Conservation (phyloP, 2,329 filamentous ascomycete genomes). For the Penicillium sp. region DNA sequence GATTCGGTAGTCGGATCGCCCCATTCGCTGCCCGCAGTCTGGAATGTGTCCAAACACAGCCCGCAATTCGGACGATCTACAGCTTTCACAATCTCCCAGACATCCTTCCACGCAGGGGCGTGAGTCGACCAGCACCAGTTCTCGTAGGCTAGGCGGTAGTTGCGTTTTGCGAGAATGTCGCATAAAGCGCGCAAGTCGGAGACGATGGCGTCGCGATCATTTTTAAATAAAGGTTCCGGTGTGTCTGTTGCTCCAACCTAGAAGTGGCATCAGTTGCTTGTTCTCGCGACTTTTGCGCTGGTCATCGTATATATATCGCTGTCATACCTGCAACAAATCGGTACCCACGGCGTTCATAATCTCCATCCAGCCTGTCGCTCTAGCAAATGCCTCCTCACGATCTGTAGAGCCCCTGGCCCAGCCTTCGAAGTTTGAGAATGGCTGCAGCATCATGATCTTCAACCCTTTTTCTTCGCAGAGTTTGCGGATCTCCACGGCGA, state of each 20-base stretch:
- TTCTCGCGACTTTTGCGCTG: fast-evolving
- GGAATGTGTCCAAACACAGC: constrained; percentile 69
- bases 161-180: constrained; percentile 51
- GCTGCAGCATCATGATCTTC: constrained; percentile 62
- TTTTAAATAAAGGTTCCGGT: constrained; percentile 44
- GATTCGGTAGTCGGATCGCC: constrained; percentile 59
- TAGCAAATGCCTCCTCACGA: constrained; percentile 53
- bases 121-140: constrained; percentile 75
- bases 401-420: constrained; percentile 54
- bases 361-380: constrained; percentile 58
- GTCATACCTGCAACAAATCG: constrained; percentile 58
- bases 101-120: constrained; percentile 58
- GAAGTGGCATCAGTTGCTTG: not conserved
- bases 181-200: constrained; percentile 56
- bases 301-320: not conserved
- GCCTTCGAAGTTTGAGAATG: constrained; percentile 68
- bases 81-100: constrained; percentile 58
- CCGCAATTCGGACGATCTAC: constrained; percentile 60
- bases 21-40: constrained; percentile 64
- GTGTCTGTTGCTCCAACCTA: constrained; percentile 58
- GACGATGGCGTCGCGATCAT: constrained; percentile 46
- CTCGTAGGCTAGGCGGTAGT: constrained; percentile 62
- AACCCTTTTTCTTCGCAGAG: constrained; percentile 50
- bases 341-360: constrained; percentile 64
- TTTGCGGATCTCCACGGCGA: constrained; percentile 48